Evolutionary conservation across 345 rosid species (phyloP).

Genomic region (Bruguiera gymnorhiza): DNA sequence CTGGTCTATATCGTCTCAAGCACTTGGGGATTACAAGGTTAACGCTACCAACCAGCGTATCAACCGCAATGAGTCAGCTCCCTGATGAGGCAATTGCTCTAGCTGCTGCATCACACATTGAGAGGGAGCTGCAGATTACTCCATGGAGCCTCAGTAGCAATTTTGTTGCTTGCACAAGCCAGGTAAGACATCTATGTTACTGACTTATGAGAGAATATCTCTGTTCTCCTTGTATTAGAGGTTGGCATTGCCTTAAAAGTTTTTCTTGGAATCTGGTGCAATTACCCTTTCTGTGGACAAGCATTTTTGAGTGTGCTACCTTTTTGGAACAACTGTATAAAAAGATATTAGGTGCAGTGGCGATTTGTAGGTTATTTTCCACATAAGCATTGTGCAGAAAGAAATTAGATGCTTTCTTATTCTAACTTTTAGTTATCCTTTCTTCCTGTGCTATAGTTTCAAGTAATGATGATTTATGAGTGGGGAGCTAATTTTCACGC

Average conservation of each 20-base stretch:
- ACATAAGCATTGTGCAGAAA: too few relatives aligned
- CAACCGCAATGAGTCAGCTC: conserved; percentile 84
- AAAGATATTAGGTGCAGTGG: too few relatives aligned
- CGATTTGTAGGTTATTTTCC: too few relatives aligned
- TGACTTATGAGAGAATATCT: not conserved
- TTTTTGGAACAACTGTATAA: too few relatives aligned
- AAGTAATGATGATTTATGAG: too few relatives aligned
- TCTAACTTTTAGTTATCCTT: too few relatives aligned
- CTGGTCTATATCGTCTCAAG: conserved; percentile 87
- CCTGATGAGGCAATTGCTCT: conserved; percentile 94
- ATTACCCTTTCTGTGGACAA: too few relatives aligned
- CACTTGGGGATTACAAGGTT: conserved; percentile 84
- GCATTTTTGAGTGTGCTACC: too few relatives aligned
- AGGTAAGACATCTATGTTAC: conserved; percentile 43
- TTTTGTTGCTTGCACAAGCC: conserved; percentile 90
- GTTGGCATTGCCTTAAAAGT: not conserved
- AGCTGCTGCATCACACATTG: conserved; percentile 97
- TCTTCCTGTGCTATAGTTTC: too few relatives aligned
- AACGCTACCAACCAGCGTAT: conserved; percentile 67
- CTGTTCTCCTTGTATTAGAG: not conserved
- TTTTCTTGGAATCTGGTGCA: too few relatives aligned
- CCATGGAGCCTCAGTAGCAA: conserved; percentile 96
- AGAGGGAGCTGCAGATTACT: conserved; percentile 91
- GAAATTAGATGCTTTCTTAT: too few relatives aligned
- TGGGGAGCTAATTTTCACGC: too few relatives aligned